A percentile compares a stretch with the other conserved stretches of the same genome.
phyloP scores from a whole-genome alignment of 2,329 filamentous ascomycete genomes.

The Xylaria sp. region DNA sequence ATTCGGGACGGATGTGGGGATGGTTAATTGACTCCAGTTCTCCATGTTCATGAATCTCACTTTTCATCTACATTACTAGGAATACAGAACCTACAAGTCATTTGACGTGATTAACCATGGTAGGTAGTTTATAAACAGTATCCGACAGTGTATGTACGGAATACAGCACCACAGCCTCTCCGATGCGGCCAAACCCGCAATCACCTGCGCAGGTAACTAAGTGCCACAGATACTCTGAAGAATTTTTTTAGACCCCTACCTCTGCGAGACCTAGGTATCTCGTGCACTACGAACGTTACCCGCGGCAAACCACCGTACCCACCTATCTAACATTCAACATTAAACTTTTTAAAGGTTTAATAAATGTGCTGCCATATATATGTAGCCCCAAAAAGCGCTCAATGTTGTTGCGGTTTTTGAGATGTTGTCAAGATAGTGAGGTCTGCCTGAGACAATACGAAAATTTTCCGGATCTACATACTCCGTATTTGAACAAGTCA shows the following conservation, averaged over 20 bases:
- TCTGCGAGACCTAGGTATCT: no score
- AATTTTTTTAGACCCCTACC: no score
- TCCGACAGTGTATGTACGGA: no score
- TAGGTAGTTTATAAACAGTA: no score
- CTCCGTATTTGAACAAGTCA: neutral
- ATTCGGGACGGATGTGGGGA: neutral
- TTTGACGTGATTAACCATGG: no score
- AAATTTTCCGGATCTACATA: neutral
- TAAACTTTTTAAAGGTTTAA: neutral
- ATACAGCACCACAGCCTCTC: neutral
- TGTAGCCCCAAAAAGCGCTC: neutral
- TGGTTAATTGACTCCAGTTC: neutral
- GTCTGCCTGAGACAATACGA: neutral
- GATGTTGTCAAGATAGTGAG: neutral
- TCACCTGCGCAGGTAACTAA: no score
- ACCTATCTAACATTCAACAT: neutral
- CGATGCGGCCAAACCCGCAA: no score
- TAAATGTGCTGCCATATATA: neutral
- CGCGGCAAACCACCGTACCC: no score
- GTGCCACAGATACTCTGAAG: no score
- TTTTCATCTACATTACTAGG: neutral
- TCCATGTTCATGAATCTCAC: conserved; percentile 12
- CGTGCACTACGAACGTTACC: no score
- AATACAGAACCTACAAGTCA: no score
- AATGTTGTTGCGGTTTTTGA: neutral